phyloP scores from a whole-genome alignment of 2,329 filamentous ascomycete species.

The Penicillium sclerotigenum region DNA sequence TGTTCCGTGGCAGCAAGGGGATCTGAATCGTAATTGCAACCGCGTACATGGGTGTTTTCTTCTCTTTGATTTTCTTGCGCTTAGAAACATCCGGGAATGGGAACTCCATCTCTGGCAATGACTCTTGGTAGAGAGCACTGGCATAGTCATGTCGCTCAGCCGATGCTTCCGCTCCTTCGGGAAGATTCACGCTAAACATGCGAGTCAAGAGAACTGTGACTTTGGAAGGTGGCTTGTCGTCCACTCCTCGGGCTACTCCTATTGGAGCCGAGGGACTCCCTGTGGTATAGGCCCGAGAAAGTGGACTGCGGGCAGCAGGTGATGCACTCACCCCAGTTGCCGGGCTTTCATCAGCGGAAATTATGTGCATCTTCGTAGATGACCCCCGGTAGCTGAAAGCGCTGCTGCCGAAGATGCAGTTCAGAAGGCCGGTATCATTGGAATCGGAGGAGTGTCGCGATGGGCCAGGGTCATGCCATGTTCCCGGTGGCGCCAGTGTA shows the following conservation, averaged over 20 bases:
- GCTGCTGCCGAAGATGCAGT: constrained; percentile 60
- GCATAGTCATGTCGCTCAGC: constrained; percentile 35
- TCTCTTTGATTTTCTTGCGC: constrained; percentile 48
- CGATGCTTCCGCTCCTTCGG: constrained; percentile 43
- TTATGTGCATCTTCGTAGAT: constrained; percentile 60
- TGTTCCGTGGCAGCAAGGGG: constrained; percentile 40
- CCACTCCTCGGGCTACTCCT: constrained; percentile 22
- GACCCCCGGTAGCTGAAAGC: constrained; percentile 57
- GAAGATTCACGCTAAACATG: constrained; percentile 57
- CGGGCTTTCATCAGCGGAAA: constrained; percentile 43
- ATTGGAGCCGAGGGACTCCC: constrained; percentile 33
- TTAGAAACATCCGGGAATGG: constrained; percentile 41
- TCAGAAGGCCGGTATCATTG: constrained; percentile 52
- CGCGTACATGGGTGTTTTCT: constrained; percentile 58
- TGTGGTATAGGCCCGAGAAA: constrained; percentile 40
- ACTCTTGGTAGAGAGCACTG: constrained; percentile 33
- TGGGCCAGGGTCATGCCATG: constrained; percentile 34
- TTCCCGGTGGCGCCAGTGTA: constrained; percentile 40
- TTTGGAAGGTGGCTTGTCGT: constrained; percentile 44
- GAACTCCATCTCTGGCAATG: constrained; percentile 35
- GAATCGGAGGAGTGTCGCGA: constrained; percentile 45
- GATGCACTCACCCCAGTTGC: constrained; percentile 25
- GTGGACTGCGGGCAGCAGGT: constrained; percentile 32
- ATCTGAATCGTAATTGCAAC: constrained; percentile 57
- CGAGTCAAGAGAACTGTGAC: constrained; percentile 57